These are phyloP conservation scores for Diphasiastrum complanatum DNA, from an alignment of 83 land plant species.

Conservation along the genomic window DNA sequence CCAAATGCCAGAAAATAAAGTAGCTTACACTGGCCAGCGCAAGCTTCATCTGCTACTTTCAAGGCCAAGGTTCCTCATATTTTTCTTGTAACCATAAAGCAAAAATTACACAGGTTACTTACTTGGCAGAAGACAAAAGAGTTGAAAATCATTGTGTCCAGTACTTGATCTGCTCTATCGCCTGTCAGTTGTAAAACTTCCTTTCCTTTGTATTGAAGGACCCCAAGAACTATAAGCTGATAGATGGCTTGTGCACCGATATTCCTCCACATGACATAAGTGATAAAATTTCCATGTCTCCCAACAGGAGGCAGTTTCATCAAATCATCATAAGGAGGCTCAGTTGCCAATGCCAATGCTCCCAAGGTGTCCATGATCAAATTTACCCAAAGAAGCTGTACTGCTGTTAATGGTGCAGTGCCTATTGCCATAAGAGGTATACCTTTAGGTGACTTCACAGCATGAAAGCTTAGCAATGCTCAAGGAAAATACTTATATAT, in stretches of 20 bases:
- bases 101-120: background rate
- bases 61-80: background rate
- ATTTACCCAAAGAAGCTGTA: conserved; percentile 83
- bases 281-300: conserved; percentile 39
- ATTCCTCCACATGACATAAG: conserved; percentile 57
- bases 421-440: conserved; percentile 37
- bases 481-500: no score
- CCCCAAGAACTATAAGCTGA: conserved; percentile 39
- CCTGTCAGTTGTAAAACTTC: conserved; percentile 31
- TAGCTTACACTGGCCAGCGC: no score
- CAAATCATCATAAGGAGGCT: conserved; percentile 59
- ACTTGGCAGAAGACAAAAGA: conserved; percentile 54
- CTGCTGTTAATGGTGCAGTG: conserved; percentile 76
- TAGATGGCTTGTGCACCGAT: conserved; percentile 43
- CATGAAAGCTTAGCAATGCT: background rate
- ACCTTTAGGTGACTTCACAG: background rate
- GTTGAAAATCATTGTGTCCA: conserved; percentile 51
- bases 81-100: background rate
- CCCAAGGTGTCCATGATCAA: conserved; percentile 90
- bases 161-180: conserved; percentile 19
- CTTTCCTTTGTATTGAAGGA: conserved; percentile 37
- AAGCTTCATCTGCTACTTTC: conserved; percentile 5
- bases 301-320: conserved; percentile 51
- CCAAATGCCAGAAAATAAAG: no score
- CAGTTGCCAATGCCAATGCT: conserved; percentile 80